Conservation (phyloP, 2,329 filamentous ascomycete species). For the Zarea fungicola region DNA sequence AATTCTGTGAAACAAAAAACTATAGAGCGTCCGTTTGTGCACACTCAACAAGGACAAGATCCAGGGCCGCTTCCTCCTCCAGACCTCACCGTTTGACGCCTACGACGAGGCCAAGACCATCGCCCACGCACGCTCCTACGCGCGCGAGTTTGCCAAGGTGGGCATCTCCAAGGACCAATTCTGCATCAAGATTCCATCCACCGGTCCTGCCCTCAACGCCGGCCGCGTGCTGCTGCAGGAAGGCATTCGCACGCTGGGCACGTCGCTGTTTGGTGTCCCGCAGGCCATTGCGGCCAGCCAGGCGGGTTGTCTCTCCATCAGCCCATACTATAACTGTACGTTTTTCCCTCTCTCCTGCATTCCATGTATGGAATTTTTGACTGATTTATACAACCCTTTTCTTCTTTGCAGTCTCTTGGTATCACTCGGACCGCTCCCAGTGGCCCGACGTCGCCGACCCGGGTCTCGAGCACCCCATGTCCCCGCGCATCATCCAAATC, state of each 20-base stretch:
- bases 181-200: slow-evolving; percentile 20
- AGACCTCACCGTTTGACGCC: slow-evolving; percentile 17
- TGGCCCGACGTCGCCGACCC: slow-evolving; percentile 44
- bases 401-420: not conserved
- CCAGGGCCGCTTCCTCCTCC: slow-evolving; percentile 19
- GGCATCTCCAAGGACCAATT: slow-evolving; percentile 18
- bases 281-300: slow-evolving; percentile 23
- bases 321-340: slow-evolving; percentile 21
- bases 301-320: slow-evolving; percentile 20
- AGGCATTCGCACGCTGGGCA: slow-evolving; percentile 21
- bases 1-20: too few relatives aligned
- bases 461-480: slow-evolving; percentile 42
- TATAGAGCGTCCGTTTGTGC: slow-evolving; percentile 15
- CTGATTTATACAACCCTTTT: not conserved
- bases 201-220: slow-evolving; percentile 18
- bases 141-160: slow-evolving; percentile 15
- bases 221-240: slow-evolving; percentile 16
- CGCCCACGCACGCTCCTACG: slow-evolving; percentile 18
- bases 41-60: slow-evolving; percentile 19
- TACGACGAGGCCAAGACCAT: slow-evolving; percentile 17
- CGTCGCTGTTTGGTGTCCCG: slow-evolving; percentile 18
- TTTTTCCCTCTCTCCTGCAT: too few relatives aligned
- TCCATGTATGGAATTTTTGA: too few relatives aligned
- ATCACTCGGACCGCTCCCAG: slow-evolving; percentile 35
- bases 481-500: slow-evolving; percentile 42